phyloP scores from a whole-genome alignment of 306 rosid genomes.

The Bauhinia variegata region DNA sequence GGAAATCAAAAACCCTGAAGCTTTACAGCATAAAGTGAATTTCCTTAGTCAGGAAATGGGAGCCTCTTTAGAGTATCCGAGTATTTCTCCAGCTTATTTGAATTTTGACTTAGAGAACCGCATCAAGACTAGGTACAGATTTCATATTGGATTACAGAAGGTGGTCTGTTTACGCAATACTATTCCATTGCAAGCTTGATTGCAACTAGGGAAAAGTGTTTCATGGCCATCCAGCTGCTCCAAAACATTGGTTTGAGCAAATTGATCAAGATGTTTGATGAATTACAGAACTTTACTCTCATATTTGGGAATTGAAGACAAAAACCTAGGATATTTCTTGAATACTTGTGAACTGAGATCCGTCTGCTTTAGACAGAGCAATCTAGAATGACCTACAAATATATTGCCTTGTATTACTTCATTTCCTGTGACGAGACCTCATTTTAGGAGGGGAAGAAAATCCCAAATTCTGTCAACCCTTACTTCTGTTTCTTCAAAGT shows the following conservation, averaged over 20 bases:
- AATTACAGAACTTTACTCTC: constrained; percentile 28
- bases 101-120: constrained; percentile 69
- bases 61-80: constrained; percentile 46
- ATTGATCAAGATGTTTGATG: constrained; percentile 5
- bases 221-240: constrained; percentile 76
- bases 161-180: constrained; percentile 48
- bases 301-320: constrained; percentile 28
- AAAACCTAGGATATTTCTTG: constrained; percentile 7
- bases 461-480: constrained; percentile 19
- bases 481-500: constrained; percentile 31
- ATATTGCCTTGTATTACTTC: constrained; percentile 16
- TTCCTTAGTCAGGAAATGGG: constrained; percentile 66
- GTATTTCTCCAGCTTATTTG: constrained; percentile 61
- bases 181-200: constrained; percentile 71
- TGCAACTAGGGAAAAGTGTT: constrained; percentile 67
- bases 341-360: constrained; percentile 16
- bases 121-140: constrained; percentile 72
- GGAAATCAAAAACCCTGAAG: constrained; percentile 61
- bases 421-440: constrained; percentile 1
- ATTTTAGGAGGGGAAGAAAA: constrained; percentile 25
- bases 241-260: constrained; percentile 78
- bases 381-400: too few relatives aligned
- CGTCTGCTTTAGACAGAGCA: not conserved
- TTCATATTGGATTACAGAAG: constrained; percentile 63
- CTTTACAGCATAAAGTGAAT: constrained; percentile 55